These are phyloP conservation scores for Phytophthora brassicae DNA, from an alignment of 352 stramenopile genomes.

Conservation along the genomic window DNA sequence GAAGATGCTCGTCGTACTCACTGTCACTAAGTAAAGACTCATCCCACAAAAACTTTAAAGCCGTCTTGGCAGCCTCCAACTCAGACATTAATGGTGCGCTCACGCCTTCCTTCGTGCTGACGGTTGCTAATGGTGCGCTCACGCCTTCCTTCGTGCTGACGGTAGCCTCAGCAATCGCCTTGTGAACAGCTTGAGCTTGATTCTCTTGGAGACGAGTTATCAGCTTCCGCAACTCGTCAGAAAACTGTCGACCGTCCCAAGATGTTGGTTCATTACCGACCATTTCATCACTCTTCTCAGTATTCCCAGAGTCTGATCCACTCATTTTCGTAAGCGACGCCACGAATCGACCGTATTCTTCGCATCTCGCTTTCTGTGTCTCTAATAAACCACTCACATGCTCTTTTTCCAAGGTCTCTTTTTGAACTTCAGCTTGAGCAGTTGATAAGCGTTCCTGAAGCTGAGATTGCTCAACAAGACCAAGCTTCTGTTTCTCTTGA, in stretches of 20 bases:
- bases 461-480: constrained; percentile 35
- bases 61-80: constrained; percentile 50
- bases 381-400: constrained; percentile 22
- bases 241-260: constrained; percentile 38
- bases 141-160: constrained; percentile 27
- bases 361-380: constrained; percentile 26
- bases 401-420: constrained; percentile 25
- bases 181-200: constrained; percentile 30
- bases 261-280: constrained; percentile 10
- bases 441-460: constrained; percentile 43
- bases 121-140: constrained; percentile 34
- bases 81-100: constrained; percentile 43
- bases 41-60: constrained; percentile 33
- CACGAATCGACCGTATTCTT: constrained; percentile 36
- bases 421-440: constrained; percentile 34
- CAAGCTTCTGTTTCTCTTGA: constrained; percentile 38
- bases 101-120: constrained; percentile 27
- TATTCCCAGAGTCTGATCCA: constrained; percentile 8
- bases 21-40: constrained; percentile 10
- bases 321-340: constrained; percentile 28
- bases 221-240: constrained; percentile 35
- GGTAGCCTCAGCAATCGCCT: constrained; percentile 35
- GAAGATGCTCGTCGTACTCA: constrained; percentile 46
- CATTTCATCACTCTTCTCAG: constrained; percentile 10
- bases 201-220: constrained; percentile 29